Conservation (phyloP, 768 basidiomycete species). For the Pholiota conissans region DNA sequence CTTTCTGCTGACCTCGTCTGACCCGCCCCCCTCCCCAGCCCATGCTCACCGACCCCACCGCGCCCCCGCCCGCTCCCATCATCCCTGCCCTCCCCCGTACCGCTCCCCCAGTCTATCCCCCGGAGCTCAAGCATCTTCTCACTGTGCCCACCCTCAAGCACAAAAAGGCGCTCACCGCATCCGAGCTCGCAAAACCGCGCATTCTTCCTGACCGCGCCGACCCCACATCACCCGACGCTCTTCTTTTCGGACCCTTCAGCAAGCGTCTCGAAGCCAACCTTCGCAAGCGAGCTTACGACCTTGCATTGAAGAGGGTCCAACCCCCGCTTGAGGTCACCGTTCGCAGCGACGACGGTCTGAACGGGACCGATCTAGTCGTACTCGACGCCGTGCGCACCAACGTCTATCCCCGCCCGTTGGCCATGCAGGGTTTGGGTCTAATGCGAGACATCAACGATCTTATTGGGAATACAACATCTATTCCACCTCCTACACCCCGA, state of each 20-base stretch:
- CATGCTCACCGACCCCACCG: constrained; percentile 52
- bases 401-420: constrained; percentile 19
- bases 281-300: constrained; percentile 62
- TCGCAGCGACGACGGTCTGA: background rate
- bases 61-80: constrained; percentile 42
- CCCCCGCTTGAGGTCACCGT: constrained; percentile 53
- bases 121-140: constrained; percentile 63
- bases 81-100: constrained; percentile 53
- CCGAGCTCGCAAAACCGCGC: constrained; percentile 49
- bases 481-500: constrained; percentile 29
- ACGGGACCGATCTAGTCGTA: constrained; percentile 25
- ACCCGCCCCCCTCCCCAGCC: constrained; percentile 84
- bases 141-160: constrained; percentile 44
- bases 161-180: constrained; percentile 42
- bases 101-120: constrained; percentile 65
- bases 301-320: constrained; percentile 51
- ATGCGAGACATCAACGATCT: constrained; percentile 47
- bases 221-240: constrained; percentile 56
- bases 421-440: constrained; percentile 43
- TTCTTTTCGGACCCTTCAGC: constrained; percentile 63
- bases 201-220: constrained; percentile 58
- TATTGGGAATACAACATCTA: constrained; percentile 32
- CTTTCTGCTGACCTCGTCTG: constrained; percentile 90
- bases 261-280: constrained; percentile 75
- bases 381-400: constrained; percentile 10